Base-by-base conservation (phyloP, 1,284 basidiomycete genomes). In the Xerocomus amazonicus region DNA sequence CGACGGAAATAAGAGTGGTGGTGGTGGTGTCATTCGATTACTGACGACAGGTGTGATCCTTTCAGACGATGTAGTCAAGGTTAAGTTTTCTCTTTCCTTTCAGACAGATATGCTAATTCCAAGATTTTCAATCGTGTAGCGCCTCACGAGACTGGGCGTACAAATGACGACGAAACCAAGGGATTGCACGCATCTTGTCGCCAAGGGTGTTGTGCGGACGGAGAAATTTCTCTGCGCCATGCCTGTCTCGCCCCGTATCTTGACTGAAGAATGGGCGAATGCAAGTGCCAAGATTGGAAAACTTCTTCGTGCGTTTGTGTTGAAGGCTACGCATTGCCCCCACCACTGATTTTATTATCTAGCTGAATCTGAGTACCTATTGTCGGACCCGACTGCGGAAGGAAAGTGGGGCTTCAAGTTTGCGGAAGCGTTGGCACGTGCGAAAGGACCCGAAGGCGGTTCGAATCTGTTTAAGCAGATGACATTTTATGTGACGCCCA, bases 221-320 rank as follows among this genome's bases (percentile, higher is more conserved):
- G 87, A 91, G 62, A 94, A 93, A 61, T 87, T 93, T 61, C 73
- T 94, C 2, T 83, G 79, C 57, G 87, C 87, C 1, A 71, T 92
- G 57, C 75, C 84, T 0, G 67, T 67, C 2, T 79, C 76, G 0
- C 84, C 84, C 0, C 74, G 73, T 55, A 73, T 93, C 43, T 67
- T 93, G 13, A 78, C 74, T 3, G 74, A 77, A 52, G 72, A 78
- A 34, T 93, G 91, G 91, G 77, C 85, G 2, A 70, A 68, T 6
- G 76, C 78, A 1, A 87, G 80, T 23, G 76, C 78, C 3, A 72
- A 72, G 26, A 73, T 74, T 3, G 79, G 77, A 44, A 73, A 70
- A 36, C 67, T 92, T 4, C 68, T 91, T 36, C 76, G 90, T 90
- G 55, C 54, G 86, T 75, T 16, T 23, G 19, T 23, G 19, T 3